Evolutionary conservation across 306 rosid species (phyloP).

Genomic region (Citrullus mucosospermus): DNA sequence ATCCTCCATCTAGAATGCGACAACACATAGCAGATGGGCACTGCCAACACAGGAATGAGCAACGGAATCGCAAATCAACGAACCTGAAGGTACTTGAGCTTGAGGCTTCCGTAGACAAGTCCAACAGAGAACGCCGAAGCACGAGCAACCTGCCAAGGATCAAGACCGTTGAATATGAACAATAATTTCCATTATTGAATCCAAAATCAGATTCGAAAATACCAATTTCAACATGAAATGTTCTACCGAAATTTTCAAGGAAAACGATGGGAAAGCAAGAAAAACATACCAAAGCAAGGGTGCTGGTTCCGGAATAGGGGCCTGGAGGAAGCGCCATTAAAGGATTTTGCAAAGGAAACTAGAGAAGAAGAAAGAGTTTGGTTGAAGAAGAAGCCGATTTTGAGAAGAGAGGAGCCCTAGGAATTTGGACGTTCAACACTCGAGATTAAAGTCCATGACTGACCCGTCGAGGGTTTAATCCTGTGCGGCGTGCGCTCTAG

Average conservation of each 20-base stretch:
- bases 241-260: neutral
- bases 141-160: constrained; percentile 65
- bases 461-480: neutral
- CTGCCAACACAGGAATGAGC: neutral
- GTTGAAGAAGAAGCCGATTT: neutral
- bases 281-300: constrained; percentile 61
- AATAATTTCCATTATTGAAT: neutral
- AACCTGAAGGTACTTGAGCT: constrained; percentile 68
- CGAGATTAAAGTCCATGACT: neutral
- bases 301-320: constrained; percentile 27
- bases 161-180: neutral
- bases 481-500: neutral
- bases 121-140: constrained; percentile 82
- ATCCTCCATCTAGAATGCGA: neutral
- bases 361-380: neutral
- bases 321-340: neutral
- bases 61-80: neutral
- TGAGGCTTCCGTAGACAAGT: constrained; percentile 69
- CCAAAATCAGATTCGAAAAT: neutral
- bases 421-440: neutral
- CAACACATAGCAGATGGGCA: neutral
- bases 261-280: neutral
- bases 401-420: neutral
- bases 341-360: neutral
- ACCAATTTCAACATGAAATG: neutral